phyloP scores from a whole-genome alignment of 208 protist genomes.

The Trypanosoma melophagium region DNA sequence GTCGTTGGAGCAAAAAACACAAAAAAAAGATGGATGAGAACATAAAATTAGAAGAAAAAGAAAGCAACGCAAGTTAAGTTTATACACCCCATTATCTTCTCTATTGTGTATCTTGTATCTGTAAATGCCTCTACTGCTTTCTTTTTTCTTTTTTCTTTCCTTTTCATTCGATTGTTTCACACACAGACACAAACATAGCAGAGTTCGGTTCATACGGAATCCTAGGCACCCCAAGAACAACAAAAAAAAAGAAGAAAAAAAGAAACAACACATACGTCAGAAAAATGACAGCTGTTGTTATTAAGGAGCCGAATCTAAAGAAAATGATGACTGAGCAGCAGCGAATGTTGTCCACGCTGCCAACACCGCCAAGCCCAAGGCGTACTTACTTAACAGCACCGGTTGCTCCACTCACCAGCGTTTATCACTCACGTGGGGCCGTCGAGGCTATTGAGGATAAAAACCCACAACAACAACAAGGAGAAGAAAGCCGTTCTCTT shows the following conservation, averaged over 20 bases:
- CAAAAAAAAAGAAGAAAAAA: not conserved
- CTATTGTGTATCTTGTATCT: too few relatives aligned
- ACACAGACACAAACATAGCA: too few relatives aligned
- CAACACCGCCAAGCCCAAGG: not conserved
- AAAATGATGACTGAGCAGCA: conserved; percentile 24
- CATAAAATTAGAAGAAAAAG: too few relatives aligned
- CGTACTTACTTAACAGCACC: conserved; percentile 16
- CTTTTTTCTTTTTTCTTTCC: too few relatives aligned
- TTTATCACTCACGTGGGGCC: conserved; percentile 21
- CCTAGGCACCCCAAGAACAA: too few relatives aligned
- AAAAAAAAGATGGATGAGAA: too few relatives aligned
- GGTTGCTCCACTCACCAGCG: conserved; percentile 9
- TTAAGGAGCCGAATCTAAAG: conserved; percentile 20
- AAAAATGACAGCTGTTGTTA: conserved; percentile 26
- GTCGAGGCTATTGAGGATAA: conserved; percentile 2
- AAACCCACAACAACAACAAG: not conserved
- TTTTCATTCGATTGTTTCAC: too few relatives aligned
- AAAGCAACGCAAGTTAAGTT: too few relatives aligned
- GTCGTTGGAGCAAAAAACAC: too few relatives aligned
- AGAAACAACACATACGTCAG: not conserved
- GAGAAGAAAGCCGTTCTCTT: not conserved
- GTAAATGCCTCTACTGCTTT: too few relatives aligned
- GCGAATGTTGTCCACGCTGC: not conserved
- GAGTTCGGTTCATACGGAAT: too few relatives aligned
- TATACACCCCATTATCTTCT: too few relatives aligned